These are phyloP conservation scores for Dissoconium aciculare DNA, from an alignment of 2,329 filamentous ascomycete species.

Conservation along the genomic window DNA sequence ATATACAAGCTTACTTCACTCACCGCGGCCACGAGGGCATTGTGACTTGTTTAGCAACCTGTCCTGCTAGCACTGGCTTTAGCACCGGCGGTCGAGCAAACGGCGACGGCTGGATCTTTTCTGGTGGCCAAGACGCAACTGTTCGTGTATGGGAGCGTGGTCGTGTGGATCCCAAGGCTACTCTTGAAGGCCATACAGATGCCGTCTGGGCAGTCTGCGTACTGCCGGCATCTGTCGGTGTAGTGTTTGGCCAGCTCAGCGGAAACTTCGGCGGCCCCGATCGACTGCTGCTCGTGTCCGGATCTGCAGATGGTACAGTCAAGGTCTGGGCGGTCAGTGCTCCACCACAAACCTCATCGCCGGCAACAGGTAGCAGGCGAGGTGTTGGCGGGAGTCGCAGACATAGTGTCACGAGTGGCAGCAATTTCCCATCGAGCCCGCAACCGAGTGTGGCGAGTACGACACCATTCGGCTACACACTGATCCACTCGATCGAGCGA, in stretches of 20 bases:
- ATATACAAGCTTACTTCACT: constrained; percentile 87
- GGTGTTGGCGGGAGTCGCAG: constrained; percentile 60
- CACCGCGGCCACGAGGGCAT: constrained; percentile 87
- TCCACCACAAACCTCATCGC: constrained; percentile 71
- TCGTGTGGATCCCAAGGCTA: constrained; percentile 86
- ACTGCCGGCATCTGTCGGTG: constrained; percentile 64
- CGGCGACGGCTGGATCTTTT: constrained; percentile 97
- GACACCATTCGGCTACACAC: constrained; percentile 73
- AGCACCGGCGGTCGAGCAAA: constrained; percentile 74
- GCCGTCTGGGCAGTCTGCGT: constrained; percentile 93
- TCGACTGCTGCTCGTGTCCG: constrained; percentile 77
- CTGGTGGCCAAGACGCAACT: constrained; percentile 83
- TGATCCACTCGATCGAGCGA: constrained; percentile 73
- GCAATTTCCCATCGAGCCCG: constrained; percentile 76
- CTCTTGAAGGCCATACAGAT: constrained; percentile 84
- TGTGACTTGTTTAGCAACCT: constrained; percentile 74
- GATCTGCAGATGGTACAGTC: constrained; percentile 77
- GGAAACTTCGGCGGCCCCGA: constrained; percentile 67
- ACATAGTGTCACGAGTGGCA: constrained; percentile 88
- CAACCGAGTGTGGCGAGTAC: constrained; percentile 75
- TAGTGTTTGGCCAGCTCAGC: constrained; percentile 54
- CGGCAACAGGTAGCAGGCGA: constrained; percentile 56
- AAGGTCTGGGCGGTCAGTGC: constrained; percentile 90
- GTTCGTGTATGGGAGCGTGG: constrained; percentile 93
- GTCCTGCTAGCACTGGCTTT: constrained; percentile 76